Evolutionary conservation across 306 rosid species (phyloP), one percentile per base, ranked within the genome.

Genomic region (Acacia crassicarpa): DNA sequence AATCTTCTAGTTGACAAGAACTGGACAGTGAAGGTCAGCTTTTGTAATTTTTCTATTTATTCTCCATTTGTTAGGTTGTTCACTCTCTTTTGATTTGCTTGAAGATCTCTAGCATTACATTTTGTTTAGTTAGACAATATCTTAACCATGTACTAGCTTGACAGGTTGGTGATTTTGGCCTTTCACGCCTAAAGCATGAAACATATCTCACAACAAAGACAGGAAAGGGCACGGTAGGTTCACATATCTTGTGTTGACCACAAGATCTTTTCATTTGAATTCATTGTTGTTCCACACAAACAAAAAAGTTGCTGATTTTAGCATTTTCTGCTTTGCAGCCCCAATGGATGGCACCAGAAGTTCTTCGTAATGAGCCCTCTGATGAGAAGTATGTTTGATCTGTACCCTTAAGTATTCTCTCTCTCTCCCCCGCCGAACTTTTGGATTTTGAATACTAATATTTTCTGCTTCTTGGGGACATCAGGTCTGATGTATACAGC

Each of bases 311-410:
- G 67, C 77, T 84, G 73, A 77, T 77, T 68, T 67, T 77, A 51
- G 35, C 45, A 51, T 79, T 79, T 85, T 86, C 54, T 85, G 40
- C 75, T 85, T 80, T 85, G 79, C 62, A 96, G 99, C 99, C 98
- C 83, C 99, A 96, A 89, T 96, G 99, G 99, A 96, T 96, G 99
- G 99, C 99, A 76, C 99, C 99, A 46, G 99, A 96, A 92, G 97
- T 96, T 85, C 97, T 96, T 83, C 99, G 99, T 53, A 92, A 96
- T 49, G 99, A 96, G 83, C 97, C 97, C 44, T 92, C 98, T 2
- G 97, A 96, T 83, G 99, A 96, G 83, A 96, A 96, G 99, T 96
- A 88, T 67, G 94, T 84, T 76, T 72, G 43, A 67, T 74, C 76
- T 53, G 45, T 72, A 59, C 81, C 72, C 75, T 62, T 27, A 33